Evolutionary conservation across 495 filamentous ascomycete genomes (phyloP).

Genomic region (Penicillium lividum): DNA sequence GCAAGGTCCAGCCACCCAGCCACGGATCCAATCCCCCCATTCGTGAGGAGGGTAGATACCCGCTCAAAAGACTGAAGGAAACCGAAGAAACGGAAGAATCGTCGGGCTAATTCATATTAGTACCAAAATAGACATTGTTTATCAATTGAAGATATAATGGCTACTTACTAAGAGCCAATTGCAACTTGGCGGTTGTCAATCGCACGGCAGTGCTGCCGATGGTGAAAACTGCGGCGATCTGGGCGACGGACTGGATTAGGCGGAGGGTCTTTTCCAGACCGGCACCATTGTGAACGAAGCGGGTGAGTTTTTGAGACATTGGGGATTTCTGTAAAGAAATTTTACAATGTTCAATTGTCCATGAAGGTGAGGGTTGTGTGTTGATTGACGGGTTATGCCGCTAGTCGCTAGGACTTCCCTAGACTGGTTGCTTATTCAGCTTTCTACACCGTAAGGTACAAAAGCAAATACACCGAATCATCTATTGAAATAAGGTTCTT

Average conservation of each 20-base stretch:
- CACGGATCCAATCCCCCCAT: slow-evolving; percentile 20
- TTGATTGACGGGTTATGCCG: slow-evolving; percentile 1
- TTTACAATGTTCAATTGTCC: not conserved
- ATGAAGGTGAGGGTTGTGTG: slow-evolving; percentile 6
- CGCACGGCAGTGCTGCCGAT: slow-evolving; percentile 27
- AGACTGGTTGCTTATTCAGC: slow-evolving; percentile 14
- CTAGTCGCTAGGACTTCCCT: slow-evolving; percentile 1
- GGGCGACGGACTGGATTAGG: slow-evolving; percentile 55
- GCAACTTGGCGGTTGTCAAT: slow-evolving; percentile 31
- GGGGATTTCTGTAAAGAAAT: not conserved
- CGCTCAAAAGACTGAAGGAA: slow-evolving; percentile 61
- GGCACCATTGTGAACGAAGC: slow-evolving; percentile 35
- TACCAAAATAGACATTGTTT: not conserved
- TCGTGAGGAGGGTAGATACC: slow-evolving; percentile 37
- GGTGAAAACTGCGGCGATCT: slow-evolving; percentile 47
- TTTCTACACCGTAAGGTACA: not conserved
- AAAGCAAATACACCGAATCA: not conserved
- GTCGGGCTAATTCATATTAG: slow-evolving; percentile 38
- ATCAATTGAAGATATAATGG: not conserved
- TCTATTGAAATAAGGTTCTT: too few relatives aligned
- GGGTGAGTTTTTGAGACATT: slow-evolving; percentile 29
- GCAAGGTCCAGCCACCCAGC: slow-evolving; percentile 31
- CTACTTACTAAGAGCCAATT: slow-evolving; percentile 38
- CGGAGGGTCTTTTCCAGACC: slow-evolving; percentile 66
- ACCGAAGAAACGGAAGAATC: slow-evolving; percentile 63